Conservation (phyloP, 768 basidiomycete species). For the Candolleomyces efflorescens region DNA sequence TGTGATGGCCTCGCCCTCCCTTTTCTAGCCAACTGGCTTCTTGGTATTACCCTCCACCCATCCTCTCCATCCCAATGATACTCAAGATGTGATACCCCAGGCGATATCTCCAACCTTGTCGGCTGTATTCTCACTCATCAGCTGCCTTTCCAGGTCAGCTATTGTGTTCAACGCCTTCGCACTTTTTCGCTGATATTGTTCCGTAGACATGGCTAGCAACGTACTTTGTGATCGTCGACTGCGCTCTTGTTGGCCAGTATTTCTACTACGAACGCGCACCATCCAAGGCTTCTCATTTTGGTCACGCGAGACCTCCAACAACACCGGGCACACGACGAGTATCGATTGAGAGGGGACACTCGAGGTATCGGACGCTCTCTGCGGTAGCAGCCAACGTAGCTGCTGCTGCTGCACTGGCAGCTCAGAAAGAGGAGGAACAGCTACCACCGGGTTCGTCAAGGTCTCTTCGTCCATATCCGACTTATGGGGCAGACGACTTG, state of each 20-base stretch:
- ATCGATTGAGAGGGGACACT: slow-evolving; percentile 49
- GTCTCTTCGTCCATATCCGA: slow-evolving; percentile 2
- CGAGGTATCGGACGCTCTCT: slow-evolving; percentile 67
- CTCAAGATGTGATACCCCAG: slow-evolving; percentile 31
- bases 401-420: slow-evolving; percentile 63
- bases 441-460: slow-evolving; percentile 7
- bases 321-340: slow-evolving; percentile 39
- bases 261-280: slow-evolving; percentile 59
- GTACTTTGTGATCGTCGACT: slow-evolving; percentile 87
- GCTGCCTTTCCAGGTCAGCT: slow-evolving; percentile 85
- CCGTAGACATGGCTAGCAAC: slow-evolving; percentile 81
- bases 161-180: neutral
- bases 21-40: slow-evolving; percentile 90
- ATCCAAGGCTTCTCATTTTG: slow-evolving; percentile 28
- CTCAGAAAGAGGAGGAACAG: slow-evolving; percentile 36
- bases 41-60: slow-evolving; percentile 46
- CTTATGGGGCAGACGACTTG: slow-evolving; percentile 5
- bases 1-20: slow-evolving; percentile 91
- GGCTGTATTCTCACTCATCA: slow-evolving; percentile 92
- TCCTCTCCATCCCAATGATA: neutral
- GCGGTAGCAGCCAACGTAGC: slow-evolving; percentile 70
- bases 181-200: slow-evolving; percentile 10
- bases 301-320: slow-evolving; percentile 39
- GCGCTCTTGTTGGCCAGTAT: slow-evolving; percentile 73
- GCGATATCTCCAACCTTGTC: slow-evolving; percentile 89